A percentile compares a stretch with the other conserved stretches of the same genome.
phyloP scores from a whole-genome alignment of 2,329 filamentous ascomycete species.

The Beauveria rudraprayagi region DNA sequence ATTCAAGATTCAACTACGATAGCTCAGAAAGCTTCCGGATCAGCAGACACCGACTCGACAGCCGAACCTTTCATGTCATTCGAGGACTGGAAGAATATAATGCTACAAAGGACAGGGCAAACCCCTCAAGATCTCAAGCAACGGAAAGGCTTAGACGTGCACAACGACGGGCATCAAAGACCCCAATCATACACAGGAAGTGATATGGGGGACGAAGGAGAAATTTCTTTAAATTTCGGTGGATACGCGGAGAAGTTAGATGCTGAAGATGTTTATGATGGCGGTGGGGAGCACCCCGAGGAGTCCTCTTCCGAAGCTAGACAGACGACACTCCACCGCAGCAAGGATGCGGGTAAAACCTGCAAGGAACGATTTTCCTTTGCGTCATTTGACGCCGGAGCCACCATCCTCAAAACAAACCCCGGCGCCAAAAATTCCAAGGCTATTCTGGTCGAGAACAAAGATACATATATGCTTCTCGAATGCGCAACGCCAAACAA shows the following conservation, averaged over 20 bases:
- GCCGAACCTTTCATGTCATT: slow-evolving; percentile 74
- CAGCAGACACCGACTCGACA: slow-evolving; percentile 16
- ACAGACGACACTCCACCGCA: slow-evolving; percentile 52
- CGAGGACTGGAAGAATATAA: slow-evolving; percentile 96
- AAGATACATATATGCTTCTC: slow-evolving; percentile 96
- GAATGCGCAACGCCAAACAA: slow-evolving; percentile 83
- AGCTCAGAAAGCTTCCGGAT: not conserved
- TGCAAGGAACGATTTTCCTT: slow-evolving; percentile 98
- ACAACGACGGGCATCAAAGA: slow-evolving; percentile 38
- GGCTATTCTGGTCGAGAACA: slow-evolving; percentile 88
- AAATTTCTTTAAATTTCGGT: slow-evolving; percentile 58
- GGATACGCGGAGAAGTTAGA: slow-evolving; percentile 14
- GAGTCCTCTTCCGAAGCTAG: slow-evolving; percentile 29
- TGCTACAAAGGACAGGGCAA: slow-evolving; percentile 77
- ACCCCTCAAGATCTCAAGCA: slow-evolving; percentile 56
- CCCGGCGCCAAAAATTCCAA: slow-evolving; percentile 79
- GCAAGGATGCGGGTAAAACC: slow-evolving; percentile 91
- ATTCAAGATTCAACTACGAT: not conserved
- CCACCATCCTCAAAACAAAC: slow-evolving; percentile 86
- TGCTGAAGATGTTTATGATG: slow-evolving; percentile 9
- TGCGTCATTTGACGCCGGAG: slow-evolving; percentile 93
- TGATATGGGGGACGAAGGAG: slow-evolving; percentile 75
- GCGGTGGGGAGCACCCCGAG: slow-evolving; percentile 30
- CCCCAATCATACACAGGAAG: slow-evolving; percentile 58
- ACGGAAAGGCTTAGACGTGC: slow-evolving; percentile 45